These are phyloP conservation scores for Crithidia fasciculata DNA, from an alignment of 208 protist genomes.

Conservation along the genomic window DNA sequence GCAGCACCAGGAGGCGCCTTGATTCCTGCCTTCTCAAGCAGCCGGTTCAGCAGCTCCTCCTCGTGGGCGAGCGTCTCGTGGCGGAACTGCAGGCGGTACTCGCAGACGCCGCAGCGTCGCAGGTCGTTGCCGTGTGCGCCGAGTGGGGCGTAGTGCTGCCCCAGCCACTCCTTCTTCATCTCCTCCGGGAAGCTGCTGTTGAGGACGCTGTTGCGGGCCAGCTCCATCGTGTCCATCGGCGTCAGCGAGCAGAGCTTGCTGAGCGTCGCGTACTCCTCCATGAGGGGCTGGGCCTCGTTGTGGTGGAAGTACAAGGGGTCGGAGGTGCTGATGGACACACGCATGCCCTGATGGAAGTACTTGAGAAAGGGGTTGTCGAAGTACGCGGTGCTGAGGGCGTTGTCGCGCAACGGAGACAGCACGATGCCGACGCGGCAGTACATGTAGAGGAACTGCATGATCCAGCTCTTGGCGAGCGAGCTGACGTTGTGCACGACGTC, in stretches of 20 bases:
- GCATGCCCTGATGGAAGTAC: conserved; percentile 95
- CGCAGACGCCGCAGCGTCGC: conserved; percentile 64
- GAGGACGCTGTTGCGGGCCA: conserved; percentile 91
- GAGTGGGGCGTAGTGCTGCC: conserved; percentile 55
- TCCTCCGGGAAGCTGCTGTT: conserved; percentile 86
- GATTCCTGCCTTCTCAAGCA: conserved; percentile 69
- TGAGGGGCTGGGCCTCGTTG: conserved; percentile 66
- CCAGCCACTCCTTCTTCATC: conserved; percentile 79
- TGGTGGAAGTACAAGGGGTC: conserved; percentile 95
- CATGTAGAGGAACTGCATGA: conserved; percentile 98
- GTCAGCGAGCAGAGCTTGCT: conserved; percentile 82
- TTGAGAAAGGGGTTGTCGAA: conserved; percentile 94
- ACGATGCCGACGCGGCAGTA: conserved; percentile 97
- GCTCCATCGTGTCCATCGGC: conserved; percentile 82
- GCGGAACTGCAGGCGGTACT: conserved; percentile 87
- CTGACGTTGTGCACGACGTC: conserved; percentile 97
- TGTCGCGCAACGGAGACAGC: conserved; percentile 97
- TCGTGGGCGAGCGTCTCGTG: conserved; percentile 82
- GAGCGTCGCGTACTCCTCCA: conserved; percentile 92
- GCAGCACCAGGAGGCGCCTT: conserved; percentile 27
- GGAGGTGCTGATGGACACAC: conserved; percentile 97
- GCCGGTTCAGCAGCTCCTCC: conserved; percentile 75
- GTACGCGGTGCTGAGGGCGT: conserved; percentile 96
- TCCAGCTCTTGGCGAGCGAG: conserved; percentile 93
- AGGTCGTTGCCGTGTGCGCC: conserved; percentile 68